Evolutionary conservation across 345 rosid genomes (phyloP).

Genomic region (Citrus sp.): DNA sequence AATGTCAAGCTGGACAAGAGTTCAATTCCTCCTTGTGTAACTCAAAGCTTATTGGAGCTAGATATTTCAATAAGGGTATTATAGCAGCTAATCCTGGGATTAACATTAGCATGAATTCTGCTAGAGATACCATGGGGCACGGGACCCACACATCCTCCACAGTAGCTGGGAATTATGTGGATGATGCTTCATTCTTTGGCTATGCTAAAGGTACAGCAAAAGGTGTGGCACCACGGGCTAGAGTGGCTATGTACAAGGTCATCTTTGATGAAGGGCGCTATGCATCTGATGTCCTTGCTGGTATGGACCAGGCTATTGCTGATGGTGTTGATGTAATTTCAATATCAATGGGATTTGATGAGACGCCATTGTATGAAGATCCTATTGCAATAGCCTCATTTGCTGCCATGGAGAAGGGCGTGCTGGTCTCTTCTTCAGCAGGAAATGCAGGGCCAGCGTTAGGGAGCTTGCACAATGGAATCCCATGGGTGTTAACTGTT

Average conservation of each 20-base stretch:
- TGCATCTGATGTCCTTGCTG: constrained; percentile 33
- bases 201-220: constrained; percentile 29
- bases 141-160: constrained; percentile 39
- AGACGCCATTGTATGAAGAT: constrained; percentile 23
- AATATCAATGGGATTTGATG: constrained; percentile 27
- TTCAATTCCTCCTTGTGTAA: constrained; percentile 29
- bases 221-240: constrained; percentile 32
- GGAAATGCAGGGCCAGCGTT: constrained; percentile 23
- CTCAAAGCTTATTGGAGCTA: constrained; percentile 41
- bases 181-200: constrained; percentile 23
- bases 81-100: constrained; percentile 16
- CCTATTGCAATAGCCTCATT: constrained; percentile 25
- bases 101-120: constrained; percentile 25
- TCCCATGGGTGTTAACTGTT: constrained; percentile 45
- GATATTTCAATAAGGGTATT: constrained; percentile 44
- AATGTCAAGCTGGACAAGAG: constrained; percentile 28
- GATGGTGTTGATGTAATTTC: constrained; percentile 37
- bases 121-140: constrained; percentile 30
- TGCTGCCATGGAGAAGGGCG: constrained; percentile 19
- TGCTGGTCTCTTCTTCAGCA: constrained; percentile 20
- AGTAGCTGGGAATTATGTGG: constrained; percentile 29
- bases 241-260: constrained; percentile 36
- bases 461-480: constrained; percentile 42
- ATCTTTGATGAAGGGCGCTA: constrained; percentile 24
- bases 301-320: constrained; percentile 29